These are phyloP conservation scores for Penicillium paradoxum DNA, from an alignment of 495 filamentous ascomycete genomes.

Conservation along the genomic window DNA sequence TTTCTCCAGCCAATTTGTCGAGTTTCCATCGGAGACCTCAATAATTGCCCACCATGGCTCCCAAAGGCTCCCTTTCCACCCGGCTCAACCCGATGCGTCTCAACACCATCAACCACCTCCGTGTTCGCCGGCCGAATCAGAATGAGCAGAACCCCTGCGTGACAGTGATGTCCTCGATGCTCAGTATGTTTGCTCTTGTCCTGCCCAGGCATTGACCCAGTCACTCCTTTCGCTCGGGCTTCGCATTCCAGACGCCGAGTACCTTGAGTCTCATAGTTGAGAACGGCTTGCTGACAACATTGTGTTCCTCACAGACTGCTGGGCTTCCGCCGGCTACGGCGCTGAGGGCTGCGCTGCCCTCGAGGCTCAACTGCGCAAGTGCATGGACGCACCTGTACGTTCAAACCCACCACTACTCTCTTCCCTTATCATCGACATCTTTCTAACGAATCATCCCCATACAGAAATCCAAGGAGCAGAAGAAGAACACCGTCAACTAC, in stretches of 20 bases:
- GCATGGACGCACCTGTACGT: constrained; percentile 83
- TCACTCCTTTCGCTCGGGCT: not conserved
- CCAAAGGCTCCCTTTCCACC: constrained; percentile 42
- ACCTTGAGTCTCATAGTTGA: not conserved
- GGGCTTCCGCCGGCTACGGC: constrained; percentile 81
- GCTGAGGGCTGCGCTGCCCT: constrained; percentile 70
- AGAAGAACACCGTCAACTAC: constrained; percentile 91
- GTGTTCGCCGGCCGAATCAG: constrained; percentile 77
- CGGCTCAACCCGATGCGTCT: constrained; percentile 66
- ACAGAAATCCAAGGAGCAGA: constrained; percentile 58
- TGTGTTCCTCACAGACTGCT: constrained; percentile 63
- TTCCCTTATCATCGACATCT: not conserved
- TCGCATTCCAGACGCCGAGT: not conserved
- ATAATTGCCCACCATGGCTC: constrained; percentile 39
- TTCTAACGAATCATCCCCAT: constrained; percentile 12
- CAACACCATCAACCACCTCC: constrained; percentile 78
- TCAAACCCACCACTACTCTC: not conserved
- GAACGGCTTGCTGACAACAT: constrained; percentile 5
- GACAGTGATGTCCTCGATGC: constrained; percentile 79
- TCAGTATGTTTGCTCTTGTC: constrained; percentile 57
- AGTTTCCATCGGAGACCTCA: constrained; percentile 34
- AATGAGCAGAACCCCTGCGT: constrained; percentile 73
- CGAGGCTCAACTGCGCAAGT: constrained; percentile 76
- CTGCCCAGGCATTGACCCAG: not conserved
- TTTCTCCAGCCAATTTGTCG: constrained; percentile 14